A percentile compares a stretch with the other conserved stretches of the same genome.
phyloP scores from a whole-genome alignment of 768 basidiomycete genomes.

The Suillus variegatus region DNA sequence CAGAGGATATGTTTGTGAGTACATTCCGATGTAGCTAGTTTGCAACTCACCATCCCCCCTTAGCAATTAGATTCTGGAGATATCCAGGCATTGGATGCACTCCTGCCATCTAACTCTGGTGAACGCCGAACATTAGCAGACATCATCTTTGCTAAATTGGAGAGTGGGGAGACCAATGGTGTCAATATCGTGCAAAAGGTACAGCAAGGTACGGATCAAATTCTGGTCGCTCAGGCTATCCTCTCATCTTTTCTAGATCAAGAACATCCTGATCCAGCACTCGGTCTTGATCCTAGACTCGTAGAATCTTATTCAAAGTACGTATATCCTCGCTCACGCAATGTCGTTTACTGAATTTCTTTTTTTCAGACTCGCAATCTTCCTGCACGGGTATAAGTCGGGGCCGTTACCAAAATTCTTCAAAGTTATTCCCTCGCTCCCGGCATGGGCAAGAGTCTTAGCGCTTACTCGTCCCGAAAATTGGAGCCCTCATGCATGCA shows the following conservation, averaged over 20 bases:
- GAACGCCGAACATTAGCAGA: conserved; percentile 91
- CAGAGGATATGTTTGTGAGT: conserved; percentile 65
- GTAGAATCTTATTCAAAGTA: conserved; percentile 94
- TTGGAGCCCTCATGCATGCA: conserved; percentile 96
- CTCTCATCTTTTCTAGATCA: conserved; percentile 36
- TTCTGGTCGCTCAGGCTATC: not conserved
- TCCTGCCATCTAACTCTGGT: conserved; percentile 72
- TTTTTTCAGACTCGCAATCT: conserved; percentile 69
- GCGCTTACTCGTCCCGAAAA: conserved; percentile 89
- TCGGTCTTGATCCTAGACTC: conserved; percentile 88
- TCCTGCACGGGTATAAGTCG: conserved; percentile 88
- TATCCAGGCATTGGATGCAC: conserved; percentile 79
- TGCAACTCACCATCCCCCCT: conserved; percentile 7
- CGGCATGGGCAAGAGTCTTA: conserved; percentile 94
- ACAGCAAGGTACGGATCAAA: conserved; percentile 47
- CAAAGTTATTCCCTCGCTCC: conserved; percentile 96
- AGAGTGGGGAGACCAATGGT: conserved; percentile 54
- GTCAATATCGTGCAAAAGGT: conserved; percentile 61
- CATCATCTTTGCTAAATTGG: conserved; percentile 93
- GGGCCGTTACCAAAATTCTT: conserved; percentile 95
- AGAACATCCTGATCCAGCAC: conserved; percentile 73
- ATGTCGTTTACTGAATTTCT: conserved; percentile 7
- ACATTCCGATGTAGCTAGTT: conserved; percentile 8
- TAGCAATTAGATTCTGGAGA: conserved; percentile 92
- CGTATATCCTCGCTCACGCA: conserved; percentile 29